Evolutionary conservation across 768 basidiomycete genomes (phyloP).

Genomic region (Cyclocybe aegerita): DNA sequence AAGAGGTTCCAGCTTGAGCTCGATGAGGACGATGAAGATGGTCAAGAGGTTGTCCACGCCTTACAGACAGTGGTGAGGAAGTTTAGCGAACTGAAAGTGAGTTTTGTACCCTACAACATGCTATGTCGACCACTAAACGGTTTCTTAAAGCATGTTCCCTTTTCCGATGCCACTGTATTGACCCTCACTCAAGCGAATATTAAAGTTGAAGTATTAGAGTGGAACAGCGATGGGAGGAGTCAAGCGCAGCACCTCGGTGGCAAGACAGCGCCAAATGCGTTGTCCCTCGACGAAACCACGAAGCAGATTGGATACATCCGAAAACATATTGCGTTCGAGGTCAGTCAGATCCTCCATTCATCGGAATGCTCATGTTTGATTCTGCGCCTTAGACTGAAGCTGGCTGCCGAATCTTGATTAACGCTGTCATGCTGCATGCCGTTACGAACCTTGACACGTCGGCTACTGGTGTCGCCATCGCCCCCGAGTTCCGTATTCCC

Average conservation of each 20-base stretch:
- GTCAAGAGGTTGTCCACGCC: slow-evolving; percentile 2
- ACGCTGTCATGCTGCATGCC: slow-evolving; percentile 3
- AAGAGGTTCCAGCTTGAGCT: slow-evolving; percentile 3
- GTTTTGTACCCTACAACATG: slow-evolving; percentile 5
- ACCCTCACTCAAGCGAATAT: slow-evolving; percentile 6
- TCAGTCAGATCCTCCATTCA: slow-evolving; percentile 7
- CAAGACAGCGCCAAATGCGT: slow-evolving; percentile 6
- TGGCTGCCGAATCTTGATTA: slow-evolving; percentile 6
- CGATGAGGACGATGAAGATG: slow-evolving; percentile 9
- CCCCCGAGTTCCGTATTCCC: slow-evolving; percentile 6
- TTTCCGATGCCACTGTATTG: slow-evolving; percentile 7
- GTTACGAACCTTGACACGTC: slow-evolving; percentile 6
- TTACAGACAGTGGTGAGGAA: slow-evolving; percentile 4
- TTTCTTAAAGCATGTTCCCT: slow-evolving; percentile 7
- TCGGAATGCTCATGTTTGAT: slow-evolving; percentile 4
- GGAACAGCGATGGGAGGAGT: slow-evolving; percentile 5
- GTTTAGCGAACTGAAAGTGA: slow-evolving; percentile 7
- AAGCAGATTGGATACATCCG: slow-evolving; percentile 8
- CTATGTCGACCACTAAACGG: slow-evolving; percentile 3
- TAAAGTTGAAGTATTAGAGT: slow-evolving; percentile 3
- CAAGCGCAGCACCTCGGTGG: slow-evolving; percentile 3
- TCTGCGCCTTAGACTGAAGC: slow-evolving; percentile 8
- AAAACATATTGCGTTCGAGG: slow-evolving; percentile 7
- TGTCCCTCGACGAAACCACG: slow-evolving; percentile 5
- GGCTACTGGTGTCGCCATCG: slow-evolving; percentile 5